Evolutionary conservation across 2,329 filamentous ascomycete genomes (phyloP), one percentile per base, ranked within the genome.

Genomic region (Cephalotrichum gorgonifer): DNA sequence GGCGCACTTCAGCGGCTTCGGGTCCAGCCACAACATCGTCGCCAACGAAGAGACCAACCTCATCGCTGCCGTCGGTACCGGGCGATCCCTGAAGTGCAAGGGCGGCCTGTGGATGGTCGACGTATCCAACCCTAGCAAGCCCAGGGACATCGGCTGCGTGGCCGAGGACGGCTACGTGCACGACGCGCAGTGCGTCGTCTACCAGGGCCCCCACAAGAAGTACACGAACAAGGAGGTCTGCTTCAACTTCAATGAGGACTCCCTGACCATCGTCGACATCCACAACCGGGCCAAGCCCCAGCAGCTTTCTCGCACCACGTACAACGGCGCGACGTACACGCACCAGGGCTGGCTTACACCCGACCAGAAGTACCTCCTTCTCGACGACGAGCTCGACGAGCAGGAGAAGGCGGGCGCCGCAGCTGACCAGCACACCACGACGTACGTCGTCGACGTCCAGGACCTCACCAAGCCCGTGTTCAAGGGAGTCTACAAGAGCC

Each of bases 351-450:
- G 69, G 63, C 62, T 77, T 11, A 65, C 74, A 43, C 64, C 60
- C 11, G 57, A 64, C 47, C 67, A 58, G 57, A 62, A 67, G 44
- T 71, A 71, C 54, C 62, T 61, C 42, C 65, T 77, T n/a, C 61
- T 77, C 14, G 73, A 77, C 54, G 74, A 77, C 54, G 74, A 77
- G 57, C 65, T 71, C 23, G 74, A 78, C 55, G 75, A 78, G 60
- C 57, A 62, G 31, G 59, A 70, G n/a, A 35, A 26, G 25, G 25
- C 31, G 11, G 67, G 66, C 8, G 59, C 63, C 1, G 71, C 64
- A 1, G 61, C 62, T 5, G 46, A 58, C 56, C 47, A 63, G 59
- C 67, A 61, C 53, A 71, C 73, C 6, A 71, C 69, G 23, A 75
- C 72, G 1, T 75, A 74, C 58, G 71, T 76, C 50, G 71, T 69